These are phyloP conservation scores for Neurospora sp. DNA, from an alignment of 495 filamentous ascomycete genomes.

Conservation along the genomic window DNA sequence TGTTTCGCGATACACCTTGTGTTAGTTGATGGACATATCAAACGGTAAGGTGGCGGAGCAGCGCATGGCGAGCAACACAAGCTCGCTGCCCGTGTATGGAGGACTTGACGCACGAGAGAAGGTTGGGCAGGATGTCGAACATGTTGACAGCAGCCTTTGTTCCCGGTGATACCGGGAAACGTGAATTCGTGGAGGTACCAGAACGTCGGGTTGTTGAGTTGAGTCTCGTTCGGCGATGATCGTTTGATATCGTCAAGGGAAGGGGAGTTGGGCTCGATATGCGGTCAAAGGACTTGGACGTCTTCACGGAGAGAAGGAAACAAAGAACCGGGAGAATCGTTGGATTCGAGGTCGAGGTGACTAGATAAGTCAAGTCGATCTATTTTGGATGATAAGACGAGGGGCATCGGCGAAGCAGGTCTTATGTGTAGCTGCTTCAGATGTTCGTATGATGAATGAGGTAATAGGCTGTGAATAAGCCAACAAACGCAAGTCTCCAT, in stretches of 20 bases:
- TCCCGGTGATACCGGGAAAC: not conserved
- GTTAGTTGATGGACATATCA: not conserved
- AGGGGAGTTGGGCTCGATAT: not conserved
- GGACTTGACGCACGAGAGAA: constrained; percentile 58
- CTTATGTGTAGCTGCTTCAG: not conserved
- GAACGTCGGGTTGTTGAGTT: not conserved
- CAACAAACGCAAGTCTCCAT: not conserved
- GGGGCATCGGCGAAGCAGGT: not conserved
- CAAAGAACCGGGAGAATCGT: not conserved
- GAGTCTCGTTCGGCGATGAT: not conserved
- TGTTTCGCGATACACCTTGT: constrained; percentile 20
- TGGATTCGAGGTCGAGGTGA: not conserved
- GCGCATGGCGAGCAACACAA: not conserved
- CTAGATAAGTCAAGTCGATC: not conserved
- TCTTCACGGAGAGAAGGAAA: not conserved
- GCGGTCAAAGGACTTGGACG: not conserved
- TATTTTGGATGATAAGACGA: not conserved
- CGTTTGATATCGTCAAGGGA: not conserved
- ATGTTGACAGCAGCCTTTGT: constrained; percentile 34
- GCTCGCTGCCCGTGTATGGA: constrained; percentile 1
- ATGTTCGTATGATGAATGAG: not conserved
- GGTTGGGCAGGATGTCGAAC: constrained; percentile 73
- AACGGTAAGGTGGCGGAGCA: not conserved
- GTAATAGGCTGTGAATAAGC: not conserved
- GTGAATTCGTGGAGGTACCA: not conserved